Conservation (phyloP, 2,329 filamentous ascomycete species). For the Gnomoniopsis smithogilvyi region DNA sequence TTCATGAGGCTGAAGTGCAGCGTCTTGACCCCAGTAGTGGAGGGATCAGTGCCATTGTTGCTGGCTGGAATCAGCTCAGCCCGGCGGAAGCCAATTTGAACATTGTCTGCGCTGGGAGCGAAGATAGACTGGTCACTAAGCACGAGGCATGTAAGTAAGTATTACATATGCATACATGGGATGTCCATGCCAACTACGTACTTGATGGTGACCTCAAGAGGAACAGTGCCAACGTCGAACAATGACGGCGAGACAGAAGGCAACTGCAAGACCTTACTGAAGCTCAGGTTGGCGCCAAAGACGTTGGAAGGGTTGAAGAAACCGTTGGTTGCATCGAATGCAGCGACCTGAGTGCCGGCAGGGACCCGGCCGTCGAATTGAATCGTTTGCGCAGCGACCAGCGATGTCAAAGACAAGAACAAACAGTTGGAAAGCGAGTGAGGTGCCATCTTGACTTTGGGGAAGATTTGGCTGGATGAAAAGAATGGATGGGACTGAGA, state of each 20-base stretch:
- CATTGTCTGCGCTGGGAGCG: constrained; percentile 41
- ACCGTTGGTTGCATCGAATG: constrained; percentile 38
- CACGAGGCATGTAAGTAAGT: not conserved
- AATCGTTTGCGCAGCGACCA: constrained; percentile 23
- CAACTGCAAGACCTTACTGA: constrained; percentile 48
- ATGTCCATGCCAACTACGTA: constrained; percentile 16
- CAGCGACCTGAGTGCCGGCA: constrained; percentile 30
- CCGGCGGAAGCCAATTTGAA: constrained; percentile 58
- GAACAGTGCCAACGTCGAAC: constrained; percentile 42
- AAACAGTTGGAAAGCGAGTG: constrained; percentile 3
- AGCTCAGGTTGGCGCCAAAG: constrained; percentile 50
- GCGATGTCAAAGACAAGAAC: constrained; percentile 5
- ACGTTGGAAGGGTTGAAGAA: constrained; percentile 51
- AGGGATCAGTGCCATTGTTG: constrained; percentile 49
- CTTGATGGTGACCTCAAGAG: constrained; percentile 53
- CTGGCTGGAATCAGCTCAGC: constrained; percentile 52
- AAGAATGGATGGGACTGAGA: not conserved
- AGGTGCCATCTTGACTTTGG: constrained; percentile 3
- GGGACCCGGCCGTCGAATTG: constrained; percentile 47
- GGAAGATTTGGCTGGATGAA: not conserved
- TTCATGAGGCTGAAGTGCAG: constrained; percentile 59
- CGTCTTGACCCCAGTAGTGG: constrained; percentile 54
- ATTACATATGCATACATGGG: not conserved
- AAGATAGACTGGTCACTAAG: constrained; percentile 56
- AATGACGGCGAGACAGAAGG: constrained; percentile 37